phyloP scores from a whole-genome alignment of 148 eudicot species.

The Fagopyrum tataricum region DNA sequence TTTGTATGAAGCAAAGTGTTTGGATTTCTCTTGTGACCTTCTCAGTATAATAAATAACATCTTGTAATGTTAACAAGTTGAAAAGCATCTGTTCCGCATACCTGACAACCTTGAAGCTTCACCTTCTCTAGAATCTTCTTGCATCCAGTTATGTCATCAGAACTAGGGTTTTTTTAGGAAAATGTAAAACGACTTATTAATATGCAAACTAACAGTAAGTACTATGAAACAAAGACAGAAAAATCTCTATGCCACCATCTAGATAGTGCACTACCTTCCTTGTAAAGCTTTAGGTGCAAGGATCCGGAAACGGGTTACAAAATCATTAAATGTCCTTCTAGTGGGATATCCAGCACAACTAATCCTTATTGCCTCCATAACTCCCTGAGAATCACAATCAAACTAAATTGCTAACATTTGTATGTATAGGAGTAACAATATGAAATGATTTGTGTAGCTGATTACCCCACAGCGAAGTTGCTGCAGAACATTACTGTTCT shows the following conservation, averaged over 20 bases:
- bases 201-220: neutral
- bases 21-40: neutral
- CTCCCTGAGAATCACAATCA: conserved; percentile 54
- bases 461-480: conserved; percentile 96
- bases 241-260: neutral
- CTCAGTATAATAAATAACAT: neutral
- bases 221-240: neutral
- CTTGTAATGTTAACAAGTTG: conserved; percentile 1
- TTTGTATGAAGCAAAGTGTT: neutral
- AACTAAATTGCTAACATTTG: conserved; percentile 7
- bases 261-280: conserved; percentile 47
- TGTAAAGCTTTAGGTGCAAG: conserved; percentile 63
- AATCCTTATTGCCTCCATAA: conserved; percentile 98
- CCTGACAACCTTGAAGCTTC: conserved; percentile 84
- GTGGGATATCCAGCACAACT: conserved; percentile 98
- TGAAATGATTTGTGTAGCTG: conserved; percentile 12
- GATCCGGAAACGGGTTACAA: conserved; percentile 59
- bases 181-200: neutral
- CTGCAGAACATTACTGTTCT: conserved; percentile 71
- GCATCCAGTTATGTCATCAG: conserved; percentile 59
- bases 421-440: conserved; percentile 2
- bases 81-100: conserved; percentile 17
- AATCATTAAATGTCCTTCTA: conserved; percentile 70
- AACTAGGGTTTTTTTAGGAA: conserved; percentile 22
- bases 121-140: conserved; percentile 59